phyloP scores from a whole-genome alignment of 495 filamentous ascomycete species.

The Cenococcum geophilum region DNA sequence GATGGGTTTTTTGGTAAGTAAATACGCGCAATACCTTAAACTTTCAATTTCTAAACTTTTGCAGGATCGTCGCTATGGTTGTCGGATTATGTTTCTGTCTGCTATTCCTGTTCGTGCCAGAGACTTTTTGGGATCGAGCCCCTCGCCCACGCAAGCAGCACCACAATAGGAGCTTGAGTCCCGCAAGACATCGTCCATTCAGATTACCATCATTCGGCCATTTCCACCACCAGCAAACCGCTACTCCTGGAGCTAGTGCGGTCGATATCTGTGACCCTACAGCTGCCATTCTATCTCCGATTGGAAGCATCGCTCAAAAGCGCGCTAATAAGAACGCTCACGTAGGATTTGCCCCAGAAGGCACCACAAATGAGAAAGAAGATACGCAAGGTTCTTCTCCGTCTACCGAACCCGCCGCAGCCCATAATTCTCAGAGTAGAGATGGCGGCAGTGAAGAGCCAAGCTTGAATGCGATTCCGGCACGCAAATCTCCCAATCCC shows the following conservation, averaged over 20 bases:
- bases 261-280: not conserved
- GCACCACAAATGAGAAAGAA: not conserved
- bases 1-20: constrained; percentile 84
- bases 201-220: constrained; percentile 4
- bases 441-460: not conserved
- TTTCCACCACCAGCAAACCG: not conserved
- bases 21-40: constrained; percentile 2
- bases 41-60: constrained; percentile 31
- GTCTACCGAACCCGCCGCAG: not conserved
- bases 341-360: not conserved
- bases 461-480: not conserved
- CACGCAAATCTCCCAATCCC: not conserved
- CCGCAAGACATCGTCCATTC: constrained; percentile 13
- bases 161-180: not conserved
- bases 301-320: not conserved
- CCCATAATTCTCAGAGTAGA: not conserved
- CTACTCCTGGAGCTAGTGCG: not conserved
- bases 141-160: constrained; percentile 52
- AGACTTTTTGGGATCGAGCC: constrained; percentile 93
- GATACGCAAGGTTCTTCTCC: not conserved
- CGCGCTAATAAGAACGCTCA: not conserved
- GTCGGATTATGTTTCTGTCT: constrained; percentile 67
- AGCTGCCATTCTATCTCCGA: not conserved
- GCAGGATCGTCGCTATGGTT: constrained; percentile 73
- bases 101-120: constrained; percentile 87